phyloP scores from a whole-genome alignment of 805 yeast species.

The Hanseniaspora pseudoguilliermondii region DNA sequence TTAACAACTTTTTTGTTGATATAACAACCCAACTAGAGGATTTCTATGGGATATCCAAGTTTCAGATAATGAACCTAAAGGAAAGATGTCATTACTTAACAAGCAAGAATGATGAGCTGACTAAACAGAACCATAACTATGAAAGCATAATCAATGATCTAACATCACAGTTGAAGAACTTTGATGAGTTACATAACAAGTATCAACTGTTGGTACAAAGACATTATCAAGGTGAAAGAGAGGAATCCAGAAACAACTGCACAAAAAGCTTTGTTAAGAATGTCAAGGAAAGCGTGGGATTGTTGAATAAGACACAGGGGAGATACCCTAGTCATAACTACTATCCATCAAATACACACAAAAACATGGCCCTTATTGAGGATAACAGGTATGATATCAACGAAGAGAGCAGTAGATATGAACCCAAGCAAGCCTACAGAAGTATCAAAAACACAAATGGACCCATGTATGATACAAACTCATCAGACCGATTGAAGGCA shows the following conservation, averaged over 20 bases:
- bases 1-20: conserved; percentile 22
- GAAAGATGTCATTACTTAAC: conserved; percentile 22
- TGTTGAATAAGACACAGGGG: background rate
- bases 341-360: background rate
- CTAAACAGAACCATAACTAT: conserved; percentile 22
- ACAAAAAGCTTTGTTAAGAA: background rate
- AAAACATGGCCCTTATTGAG: background rate
- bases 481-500: background rate
- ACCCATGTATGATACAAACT: background rate
- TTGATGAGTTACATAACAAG: conserved; percentile 17
- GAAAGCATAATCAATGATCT: conserved; percentile 22
- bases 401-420: background rate
- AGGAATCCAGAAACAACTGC: background rate
- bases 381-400: background rate
- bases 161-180: conserved; percentile 21
- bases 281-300: background rate
- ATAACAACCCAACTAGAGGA: conserved; percentile 20
- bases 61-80: conserved; percentile 21
- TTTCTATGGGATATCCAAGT: conserved; percentile 22
- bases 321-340: background rate
- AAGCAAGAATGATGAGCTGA: conserved; percentile 18
- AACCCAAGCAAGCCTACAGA: background rate
- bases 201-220: background rate
- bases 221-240: background rate
- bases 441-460: background rate